phyloP scores from a whole-genome alignment of 2,329 filamentous ascomycete genomes.

The Lasiodiplodia sp. region DNA sequence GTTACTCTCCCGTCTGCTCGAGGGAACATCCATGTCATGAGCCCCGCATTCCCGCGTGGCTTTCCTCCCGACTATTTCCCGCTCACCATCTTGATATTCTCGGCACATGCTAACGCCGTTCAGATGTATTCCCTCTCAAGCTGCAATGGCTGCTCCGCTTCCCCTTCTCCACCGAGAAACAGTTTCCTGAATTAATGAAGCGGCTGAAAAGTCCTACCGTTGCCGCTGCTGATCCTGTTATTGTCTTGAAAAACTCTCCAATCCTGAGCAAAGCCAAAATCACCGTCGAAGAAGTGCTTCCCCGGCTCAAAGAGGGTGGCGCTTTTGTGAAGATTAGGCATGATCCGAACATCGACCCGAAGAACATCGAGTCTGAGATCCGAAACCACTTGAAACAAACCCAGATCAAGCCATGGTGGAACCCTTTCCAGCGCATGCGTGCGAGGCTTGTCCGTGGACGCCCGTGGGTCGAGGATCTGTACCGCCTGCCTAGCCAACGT shows the following conservation, averaged over 20 bases:
- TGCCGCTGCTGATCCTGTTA: constrained; percentile 63
- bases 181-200: constrained; percentile 58
- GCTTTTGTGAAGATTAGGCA: constrained; percentile 87
- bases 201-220: constrained; percentile 59
- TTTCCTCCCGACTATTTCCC: neutral
- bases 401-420: constrained; percentile 88
- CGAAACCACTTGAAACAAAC: constrained; percentile 70
- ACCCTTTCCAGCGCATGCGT: constrained; percentile 74
- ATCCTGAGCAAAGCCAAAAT: constrained; percentile 68
- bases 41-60: neutral
- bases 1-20: constrained; percentile 1
- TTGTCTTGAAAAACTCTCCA: constrained; percentile 45
- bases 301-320: constrained; percentile 88
- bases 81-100: neutral
- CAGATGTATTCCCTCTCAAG: constrained; percentile 84
- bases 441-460: constrained; percentile 78
- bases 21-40: neutral
- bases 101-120: neutral
- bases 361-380: constrained; percentile 68
- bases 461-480: constrained; percentile 94
- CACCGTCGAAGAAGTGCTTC: constrained; percentile 80
- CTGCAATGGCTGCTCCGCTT: constrained; percentile 69
- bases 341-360: constrained; percentile 54
- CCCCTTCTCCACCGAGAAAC: constrained; percentile 55
- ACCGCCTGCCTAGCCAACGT: constrained; percentile 77